These are phyloP conservation scores for Kodamaea sp. DNA, from an alignment of 1,139 yeast genomes.

Conservation along the genomic window DNA sequence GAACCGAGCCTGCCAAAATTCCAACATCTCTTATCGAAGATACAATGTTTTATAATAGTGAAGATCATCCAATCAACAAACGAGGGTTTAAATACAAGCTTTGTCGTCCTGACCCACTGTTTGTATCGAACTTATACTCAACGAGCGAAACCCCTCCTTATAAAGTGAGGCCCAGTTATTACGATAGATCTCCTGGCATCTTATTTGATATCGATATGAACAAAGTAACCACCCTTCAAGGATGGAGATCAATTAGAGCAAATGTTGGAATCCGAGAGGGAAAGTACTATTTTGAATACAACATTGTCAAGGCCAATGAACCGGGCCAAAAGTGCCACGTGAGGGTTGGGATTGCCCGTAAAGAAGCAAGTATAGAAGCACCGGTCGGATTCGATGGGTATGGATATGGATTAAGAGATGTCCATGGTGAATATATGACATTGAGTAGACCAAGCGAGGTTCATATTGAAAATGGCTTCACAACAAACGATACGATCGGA, in stretches of 20 bases:
- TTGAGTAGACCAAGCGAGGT: constrained; percentile 62
- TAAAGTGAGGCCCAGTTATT: constrained; percentile 57
- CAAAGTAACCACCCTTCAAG: constrained; percentile 54
- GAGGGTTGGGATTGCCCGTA: constrained; percentile 74
- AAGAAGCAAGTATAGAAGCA: constrained; percentile 88
- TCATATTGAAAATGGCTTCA: constrained; percentile 43
- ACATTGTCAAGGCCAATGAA: constrained; percentile 47
- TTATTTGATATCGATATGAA: constrained; percentile 42
- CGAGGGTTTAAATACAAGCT: constrained; percentile 81
- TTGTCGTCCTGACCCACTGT: constrained; percentile 67
- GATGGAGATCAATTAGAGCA: constrained; percentile 80
- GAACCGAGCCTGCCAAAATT: constrained; percentile 2
- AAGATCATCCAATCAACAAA: constrained; percentile 76
- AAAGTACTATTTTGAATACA: constrained; percentile 71
- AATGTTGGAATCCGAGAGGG: constrained; percentile 81
- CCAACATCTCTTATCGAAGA: constrained; percentile 13
- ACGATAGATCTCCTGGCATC: constrained; percentile 68
- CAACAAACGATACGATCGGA: constrained; percentile 80
- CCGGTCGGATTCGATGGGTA: constrained; percentile 96
- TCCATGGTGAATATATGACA: constrained; percentile 75
- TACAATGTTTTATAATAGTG: constrained; percentile 45
- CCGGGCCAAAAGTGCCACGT: constrained; percentile 51
- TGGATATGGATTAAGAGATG: constrained; percentile 87
- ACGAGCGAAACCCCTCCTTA: constrained; percentile 75
- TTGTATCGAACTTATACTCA: constrained; percentile 61